These are phyloP conservation scores for Ministeria vibrans DNA, from an alignment of 78 protist genomes.

Conservation along the genomic window DNA sequence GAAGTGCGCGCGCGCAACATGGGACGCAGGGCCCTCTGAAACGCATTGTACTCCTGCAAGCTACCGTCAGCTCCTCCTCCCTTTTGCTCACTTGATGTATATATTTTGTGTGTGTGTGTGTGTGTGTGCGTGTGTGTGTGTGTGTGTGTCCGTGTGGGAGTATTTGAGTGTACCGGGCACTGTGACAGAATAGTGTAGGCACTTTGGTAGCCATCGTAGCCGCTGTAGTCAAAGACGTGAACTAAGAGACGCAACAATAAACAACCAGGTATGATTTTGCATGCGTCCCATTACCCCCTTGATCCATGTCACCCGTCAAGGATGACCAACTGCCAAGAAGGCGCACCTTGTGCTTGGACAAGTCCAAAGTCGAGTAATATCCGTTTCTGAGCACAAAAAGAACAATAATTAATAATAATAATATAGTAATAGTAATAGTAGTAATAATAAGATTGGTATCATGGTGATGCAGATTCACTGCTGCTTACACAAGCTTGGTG, in stretches of 20 bases:
- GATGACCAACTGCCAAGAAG: not conserved
- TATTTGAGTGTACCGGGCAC: not conserved
- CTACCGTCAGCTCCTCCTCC: no score
- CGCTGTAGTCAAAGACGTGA: not conserved
- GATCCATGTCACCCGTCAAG: not conserved
- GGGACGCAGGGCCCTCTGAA: no score
- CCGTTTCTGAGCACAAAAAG: no score
- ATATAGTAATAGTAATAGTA: no score
- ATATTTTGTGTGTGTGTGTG: not conserved
- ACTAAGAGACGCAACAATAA: not conserved
- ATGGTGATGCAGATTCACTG: not conserved
- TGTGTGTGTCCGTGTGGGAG: slow-evolving; percentile 11
- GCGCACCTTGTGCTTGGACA: not conserved
- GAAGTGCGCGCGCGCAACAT: not conserved
- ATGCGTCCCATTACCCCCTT: no score
- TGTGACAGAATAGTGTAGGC: not conserved
- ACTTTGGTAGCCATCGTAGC: not conserved
- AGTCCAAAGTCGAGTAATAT: no score
- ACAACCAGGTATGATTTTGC: not conserved
- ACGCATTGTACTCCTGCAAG: no score
- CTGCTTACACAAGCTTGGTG: not conserved
- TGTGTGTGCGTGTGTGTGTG: slow-evolving; percentile 13
- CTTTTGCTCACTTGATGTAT: no score
- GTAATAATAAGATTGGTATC: not conserved
- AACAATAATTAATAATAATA: no score